Conservation (phyloP, 352 stramenopile genomes). For the Phytophthora aleatoria region DNA sequence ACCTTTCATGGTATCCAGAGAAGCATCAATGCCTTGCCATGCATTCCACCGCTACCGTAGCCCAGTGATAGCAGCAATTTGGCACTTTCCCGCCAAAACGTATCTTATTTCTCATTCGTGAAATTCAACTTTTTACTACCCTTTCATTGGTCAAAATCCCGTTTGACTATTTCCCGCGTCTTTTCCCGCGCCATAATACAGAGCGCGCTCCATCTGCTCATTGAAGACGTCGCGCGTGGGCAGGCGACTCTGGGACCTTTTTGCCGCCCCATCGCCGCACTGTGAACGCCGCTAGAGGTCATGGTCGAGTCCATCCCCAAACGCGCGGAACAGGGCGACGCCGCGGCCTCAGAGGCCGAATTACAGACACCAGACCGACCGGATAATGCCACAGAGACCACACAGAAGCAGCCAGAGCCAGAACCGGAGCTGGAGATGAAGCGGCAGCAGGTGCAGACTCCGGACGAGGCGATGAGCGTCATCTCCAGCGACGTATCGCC, state of each 20-base stretch:
- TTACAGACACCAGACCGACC: not conserved
- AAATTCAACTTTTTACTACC: not conserved
- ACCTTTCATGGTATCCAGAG: no score
- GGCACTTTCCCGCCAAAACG: constrained; percentile 11
- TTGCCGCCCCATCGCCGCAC: constrained; percentile 1
- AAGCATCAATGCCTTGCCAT: no score
- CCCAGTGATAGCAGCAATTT: no score
- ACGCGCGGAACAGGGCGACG: constrained; percentile 1
- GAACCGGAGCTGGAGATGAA: constrained; percentile 30
- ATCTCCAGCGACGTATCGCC: constrained; percentile 54
- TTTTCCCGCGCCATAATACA: constrained; percentile 31
- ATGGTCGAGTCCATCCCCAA: constrained; percentile 22
- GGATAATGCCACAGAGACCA: constrained; percentile 2
- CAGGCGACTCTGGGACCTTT: not conserved
- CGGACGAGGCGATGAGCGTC: constrained; percentile 51
- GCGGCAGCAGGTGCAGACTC: constrained; percentile 19
- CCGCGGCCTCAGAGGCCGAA: not conserved
- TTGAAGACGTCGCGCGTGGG: not conserved
- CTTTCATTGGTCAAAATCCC: constrained; percentile 20
- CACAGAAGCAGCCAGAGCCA: constrained; percentile 17
- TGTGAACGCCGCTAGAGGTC: constrained; percentile 12
- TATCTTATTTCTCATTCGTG: constrained; percentile 17
- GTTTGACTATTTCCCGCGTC: constrained; percentile 18
- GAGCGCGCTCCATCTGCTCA: constrained; percentile 11
- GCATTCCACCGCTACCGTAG: no score